Percentiles rank a stretch among this genome's conserved stretches.
Conservation (phyloP, 345 rosid species). For the Microthlaspi erraticum region DNA sequence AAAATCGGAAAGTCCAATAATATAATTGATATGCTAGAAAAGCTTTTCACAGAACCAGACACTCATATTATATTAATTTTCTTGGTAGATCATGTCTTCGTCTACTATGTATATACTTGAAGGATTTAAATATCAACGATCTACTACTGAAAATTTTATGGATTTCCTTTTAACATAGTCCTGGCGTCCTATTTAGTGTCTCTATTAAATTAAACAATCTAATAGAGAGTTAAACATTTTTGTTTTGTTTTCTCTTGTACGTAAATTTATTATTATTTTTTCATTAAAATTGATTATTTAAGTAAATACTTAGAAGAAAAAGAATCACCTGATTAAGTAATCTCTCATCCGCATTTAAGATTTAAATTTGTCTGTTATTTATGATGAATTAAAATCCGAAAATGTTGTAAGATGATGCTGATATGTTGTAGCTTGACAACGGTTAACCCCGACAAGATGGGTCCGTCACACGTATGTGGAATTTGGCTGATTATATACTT, state of each 20-base stretch:
- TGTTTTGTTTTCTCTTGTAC: neutral
- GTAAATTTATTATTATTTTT: too few species aligned
- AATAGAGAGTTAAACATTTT: too few species aligned
- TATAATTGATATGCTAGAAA: neutral
- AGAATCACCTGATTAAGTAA: neutral
- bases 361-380: neutral
- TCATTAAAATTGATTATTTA: neutral
- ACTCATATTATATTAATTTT: neutral
- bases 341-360: neutral
- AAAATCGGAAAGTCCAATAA: neutral
- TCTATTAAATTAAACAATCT: too few species aligned
- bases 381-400: conserved; percentile 3
- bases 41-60: conserved; percentile 1
- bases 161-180: conserved; percentile 5
- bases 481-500: conserved; percentile 20
- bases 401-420: conserved; percentile 21
- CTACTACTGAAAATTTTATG: neutral
- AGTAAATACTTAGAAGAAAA: neutral
- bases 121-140: conserved; percentile 2
- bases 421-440: conserved; percentile 23
- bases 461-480: conserved; percentile 24
- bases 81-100: conserved; percentile 4
- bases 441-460: conserved; percentile 30
- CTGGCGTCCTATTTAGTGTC: neutral
- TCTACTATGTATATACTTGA: neutral